Conservation (phyloP, 164 flowering plant species). For the Aristolochia fimbriata region DNA sequence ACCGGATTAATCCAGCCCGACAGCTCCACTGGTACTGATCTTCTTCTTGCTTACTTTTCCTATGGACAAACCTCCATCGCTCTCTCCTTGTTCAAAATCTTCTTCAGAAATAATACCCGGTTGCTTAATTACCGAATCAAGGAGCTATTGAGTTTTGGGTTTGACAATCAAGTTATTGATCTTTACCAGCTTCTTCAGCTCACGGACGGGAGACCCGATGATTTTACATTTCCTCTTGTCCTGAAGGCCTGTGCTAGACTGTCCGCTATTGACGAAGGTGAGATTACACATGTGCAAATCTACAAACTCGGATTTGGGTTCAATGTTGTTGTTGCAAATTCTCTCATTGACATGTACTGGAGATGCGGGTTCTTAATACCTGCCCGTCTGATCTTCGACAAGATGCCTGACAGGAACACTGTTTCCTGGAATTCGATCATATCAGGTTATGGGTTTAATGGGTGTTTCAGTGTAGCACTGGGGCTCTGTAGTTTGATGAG, state of each 20-base stretch:
- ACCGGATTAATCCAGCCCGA: constrained; percentile 1
- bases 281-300: constrained; percentile 6
- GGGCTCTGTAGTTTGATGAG: constrained; percentile 12
- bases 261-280: constrained; percentile 2
- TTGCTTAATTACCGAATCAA: constrained; percentile 5
- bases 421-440: constrained; percentile 10
- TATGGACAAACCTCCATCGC: not conserved
- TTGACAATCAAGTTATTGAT: constrained; percentile 5
- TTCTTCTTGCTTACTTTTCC: constrained; percentile 6
- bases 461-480: constrained; percentile 5
- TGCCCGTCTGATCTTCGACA: constrained; percentile 9
- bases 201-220: constrained; percentile 4
- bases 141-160: not conserved
- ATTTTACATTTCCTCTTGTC: constrained; percentile 11
- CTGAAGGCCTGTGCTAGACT: constrained; percentile 13
- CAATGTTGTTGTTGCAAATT: constrained; percentile 5
- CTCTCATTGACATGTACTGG: constrained; percentile 12
- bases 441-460: not conserved
- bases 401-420: constrained; percentile 9
- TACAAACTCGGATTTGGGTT: constrained; percentile 4
- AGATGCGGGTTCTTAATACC: constrained; percentile 5
- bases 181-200: constrained; percentile 9
- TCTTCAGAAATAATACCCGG: constrained; percentile 1
- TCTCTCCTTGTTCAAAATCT: constrained; percentile 4
- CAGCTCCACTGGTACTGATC: not conserved